These are phyloP conservation scores for Sporobolomyces pararoseus DNA, from an alignment of 768 basidiomycete genomes.

Conservation along the genomic window DNA sequence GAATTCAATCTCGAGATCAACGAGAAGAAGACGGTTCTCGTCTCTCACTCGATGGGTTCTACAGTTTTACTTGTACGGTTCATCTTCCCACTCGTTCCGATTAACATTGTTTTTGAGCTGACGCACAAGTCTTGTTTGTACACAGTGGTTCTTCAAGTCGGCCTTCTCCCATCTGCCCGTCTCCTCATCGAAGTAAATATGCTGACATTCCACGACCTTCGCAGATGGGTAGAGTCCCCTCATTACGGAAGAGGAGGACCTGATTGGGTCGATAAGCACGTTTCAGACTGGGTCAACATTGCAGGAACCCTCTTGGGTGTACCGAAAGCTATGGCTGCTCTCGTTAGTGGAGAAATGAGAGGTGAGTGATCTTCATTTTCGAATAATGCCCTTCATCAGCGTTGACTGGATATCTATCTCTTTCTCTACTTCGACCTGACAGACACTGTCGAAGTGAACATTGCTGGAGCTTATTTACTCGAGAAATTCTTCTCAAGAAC, in stretches of 20 bases:
- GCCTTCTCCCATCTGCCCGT: no score
- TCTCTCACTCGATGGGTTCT: slow-evolving; percentile 74
- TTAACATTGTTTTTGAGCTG: no score
- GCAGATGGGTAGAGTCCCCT: slow-evolving; percentile 87
- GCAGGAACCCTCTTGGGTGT: slow-evolving; percentile 71
- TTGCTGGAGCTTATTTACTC: slow-evolving; percentile 61
- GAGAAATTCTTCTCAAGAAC: slow-evolving; percentile 79
- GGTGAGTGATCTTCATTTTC: slow-evolving; percentile 57
- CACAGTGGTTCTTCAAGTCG: slow-evolving; percentile 42
- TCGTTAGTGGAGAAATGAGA: slow-evolving; percentile 92
- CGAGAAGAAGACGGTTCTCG: slow-evolving; percentile 73
- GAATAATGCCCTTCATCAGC: no score
- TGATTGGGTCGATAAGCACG: slow-evolving; percentile 88
- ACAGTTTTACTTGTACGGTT: slow-evolving; percentile 54
- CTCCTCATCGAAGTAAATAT: no score
- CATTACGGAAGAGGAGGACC: slow-evolving; percentile 74
- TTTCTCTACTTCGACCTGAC: not conserved
- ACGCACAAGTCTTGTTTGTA: not conserved
- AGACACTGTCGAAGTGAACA: slow-evolving; percentile 62
- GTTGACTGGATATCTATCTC: no score
- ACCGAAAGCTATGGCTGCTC: slow-evolving; percentile 89
- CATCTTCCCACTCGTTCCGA: not conserved
- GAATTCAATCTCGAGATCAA: slow-evolving; percentile 73
- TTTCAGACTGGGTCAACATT: slow-evolving; percentile 73
- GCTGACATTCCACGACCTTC: not conserved